Evolutionary conservation across 2,329 filamentous ascomycete species (phyloP).

Genomic region (Rugonectria rugulosa): DNA sequence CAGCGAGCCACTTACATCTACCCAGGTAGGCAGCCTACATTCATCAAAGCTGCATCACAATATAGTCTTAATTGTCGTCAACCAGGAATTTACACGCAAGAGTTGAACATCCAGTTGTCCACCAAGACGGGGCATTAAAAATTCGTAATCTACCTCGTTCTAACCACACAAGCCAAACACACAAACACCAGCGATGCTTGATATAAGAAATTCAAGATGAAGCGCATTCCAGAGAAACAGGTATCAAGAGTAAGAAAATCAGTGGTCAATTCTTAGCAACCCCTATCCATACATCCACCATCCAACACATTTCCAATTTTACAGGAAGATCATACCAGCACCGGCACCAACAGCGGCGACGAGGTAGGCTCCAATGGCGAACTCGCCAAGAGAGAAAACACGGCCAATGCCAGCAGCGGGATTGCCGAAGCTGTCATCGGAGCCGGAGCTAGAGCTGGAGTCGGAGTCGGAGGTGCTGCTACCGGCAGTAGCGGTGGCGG

Average conservation of each 20-base stretch:
- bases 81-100: background rate
- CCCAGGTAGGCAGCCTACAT: too few relatives aligned
- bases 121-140: constrained; percentile 34
- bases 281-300: constrained; percentile 17
- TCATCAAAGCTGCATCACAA: too few relatives aligned
- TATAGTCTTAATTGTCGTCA: background rate
- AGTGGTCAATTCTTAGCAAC: constrained; percentile 24
- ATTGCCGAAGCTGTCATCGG: constrained; percentile 48
- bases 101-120: constrained; percentile 18
- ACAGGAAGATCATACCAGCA: constrained; percentile 62
- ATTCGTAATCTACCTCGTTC: constrained; percentile 35
- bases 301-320: constrained; percentile 40
- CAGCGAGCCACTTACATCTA: too few relatives aligned
- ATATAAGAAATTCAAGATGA: constrained; percentile 34
- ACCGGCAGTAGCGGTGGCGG: constrained; percentile 53
- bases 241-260: constrained; percentile 29
- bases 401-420: constrained; percentile 46
- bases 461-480: constrained; percentile 40
- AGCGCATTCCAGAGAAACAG: constrained; percentile 29
- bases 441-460: constrained; percentile 24
- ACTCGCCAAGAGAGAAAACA: constrained; percentile 55
- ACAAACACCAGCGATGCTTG: constrained; percentile 41
- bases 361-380: constrained; percentile 59
- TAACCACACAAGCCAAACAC: constrained; percentile 35
- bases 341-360: constrained; percentile 60